Base-by-base conservation (phyloP, 2,329 filamentous ascomycete genomes). In the Alternaria sp. region DNA sequence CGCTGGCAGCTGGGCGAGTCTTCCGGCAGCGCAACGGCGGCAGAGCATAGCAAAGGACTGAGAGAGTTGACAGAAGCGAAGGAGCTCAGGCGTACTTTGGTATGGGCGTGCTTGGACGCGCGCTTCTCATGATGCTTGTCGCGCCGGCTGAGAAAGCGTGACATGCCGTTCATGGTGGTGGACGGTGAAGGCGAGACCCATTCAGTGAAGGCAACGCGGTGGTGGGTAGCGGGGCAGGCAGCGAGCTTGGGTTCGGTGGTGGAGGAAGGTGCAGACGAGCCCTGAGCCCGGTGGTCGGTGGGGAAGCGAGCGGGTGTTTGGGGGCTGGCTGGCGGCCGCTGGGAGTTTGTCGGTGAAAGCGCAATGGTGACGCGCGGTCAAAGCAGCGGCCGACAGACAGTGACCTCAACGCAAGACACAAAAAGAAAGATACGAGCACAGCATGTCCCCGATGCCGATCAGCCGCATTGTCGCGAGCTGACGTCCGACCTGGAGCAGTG, bases 131-230 rank as follows among this genome's bases (percentile, higher is more conserved):
- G 72, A 62, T 78, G 70, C 78, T 83, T 93, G 73, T 92, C 91
- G 69, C 90, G 87, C 70, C 90, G 84, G 79, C 88, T 91, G 63
- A 92, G 87, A 77, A 93, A 89, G 73, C 90, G 89, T 76, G 87
- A 89, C 66, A 86, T 81, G 74, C 81, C 82, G 73, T 81, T 83
- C 82, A 84, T 84, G 66, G 67, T 81, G 68, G 62, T 57, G 62
- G 63, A 44, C 40, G 61, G 30, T n/a, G 52, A 53, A 54, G 52
- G 52, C 26, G 62, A 52, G 32, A 57, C 62, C 66, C 71, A 74
- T 74, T 6, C 66, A 75, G 69, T 50, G 65, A 63, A 17, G 46
- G 46, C 45, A 45, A 21, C 53, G 64, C 21, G 59, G 50, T 51
- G 56, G 47, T 50, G 60, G 57, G 59, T 40, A 45, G 47, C 30